These are phyloP conservation scores for Plasmodiophora brassicae DNA, from an alignment of 208 protist species.

Conservation along the genomic window DNA sequence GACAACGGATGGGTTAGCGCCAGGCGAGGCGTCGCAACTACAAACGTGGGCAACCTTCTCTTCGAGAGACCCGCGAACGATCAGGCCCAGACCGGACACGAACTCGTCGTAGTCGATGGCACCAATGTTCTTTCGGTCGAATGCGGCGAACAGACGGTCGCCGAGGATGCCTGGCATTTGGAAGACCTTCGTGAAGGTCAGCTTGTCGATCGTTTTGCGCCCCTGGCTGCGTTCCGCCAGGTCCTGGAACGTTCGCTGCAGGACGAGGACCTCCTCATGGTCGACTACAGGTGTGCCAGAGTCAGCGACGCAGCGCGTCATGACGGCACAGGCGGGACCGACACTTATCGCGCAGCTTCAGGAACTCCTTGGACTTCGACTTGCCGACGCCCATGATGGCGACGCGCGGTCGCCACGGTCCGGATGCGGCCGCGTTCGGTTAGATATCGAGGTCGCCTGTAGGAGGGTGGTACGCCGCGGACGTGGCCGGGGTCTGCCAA, in stretches of 20 bases:
- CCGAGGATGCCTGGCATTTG: constrained; percentile 11
- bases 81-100: not conserved
- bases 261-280: not conserved
- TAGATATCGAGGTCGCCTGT: too few relatives aligned
- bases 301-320: too few relatives aligned
- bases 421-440: too few relatives aligned
- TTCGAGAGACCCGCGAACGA: not conserved
- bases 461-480: too few relatives aligned
- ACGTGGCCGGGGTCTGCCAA: too few relatives aligned
- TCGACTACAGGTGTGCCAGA: too few relatives aligned
- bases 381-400: too few relatives aligned
- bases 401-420: too few relatives aligned
- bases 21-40: not conserved
- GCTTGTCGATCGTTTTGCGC: constrained; percentile 11
- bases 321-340: too few relatives aligned
- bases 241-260: constrained; percentile 24
- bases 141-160: constrained; percentile 11
- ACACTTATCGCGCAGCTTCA: too few relatives aligned
- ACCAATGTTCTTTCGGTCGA: constrained; percentile 8
- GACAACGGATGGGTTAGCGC: not conserved
- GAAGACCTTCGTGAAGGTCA: constrained; percentile 4
- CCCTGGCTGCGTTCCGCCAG: not conserved
- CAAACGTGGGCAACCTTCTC: not conserved
- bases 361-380: too few relatives aligned
- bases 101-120: constrained; percentile 27